Conservation (phyloP, 306 rosid genomes). For the Trichosanthes truncata region DNA sequence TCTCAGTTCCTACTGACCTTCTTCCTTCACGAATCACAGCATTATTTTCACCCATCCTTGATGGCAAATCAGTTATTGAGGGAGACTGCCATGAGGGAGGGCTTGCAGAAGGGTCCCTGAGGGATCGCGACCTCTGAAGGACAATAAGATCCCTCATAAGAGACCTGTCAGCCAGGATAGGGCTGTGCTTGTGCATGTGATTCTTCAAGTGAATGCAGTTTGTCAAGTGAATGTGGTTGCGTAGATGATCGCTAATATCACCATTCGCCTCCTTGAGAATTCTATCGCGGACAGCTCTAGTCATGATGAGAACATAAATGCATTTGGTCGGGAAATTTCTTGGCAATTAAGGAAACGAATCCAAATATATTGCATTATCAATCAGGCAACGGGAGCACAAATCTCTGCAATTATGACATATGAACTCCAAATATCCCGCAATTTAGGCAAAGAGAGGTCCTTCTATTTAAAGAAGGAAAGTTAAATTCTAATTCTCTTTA, state of each 20-base stretch:
- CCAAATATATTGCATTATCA: constrained; percentile 30
- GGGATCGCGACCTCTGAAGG: constrained; percentile 83
- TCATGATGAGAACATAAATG: constrained; percentile 68
- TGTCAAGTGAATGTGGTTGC: constrained; percentile 94
- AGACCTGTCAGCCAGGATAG: constrained; percentile 76
- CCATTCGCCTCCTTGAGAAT: constrained; percentile 97
- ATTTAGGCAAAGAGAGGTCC: constrained; percentile 24
- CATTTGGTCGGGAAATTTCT: constrained; percentile 30
- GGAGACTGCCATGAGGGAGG: constrained; percentile 94
- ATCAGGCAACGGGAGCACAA: constrained; percentile 10
- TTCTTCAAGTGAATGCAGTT: constrained; percentile 99
- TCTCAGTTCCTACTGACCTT: constrained; percentile 60
- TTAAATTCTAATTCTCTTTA: background rate
- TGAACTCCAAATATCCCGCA: constrained; percentile 24
- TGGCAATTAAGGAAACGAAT: constrained; percentile 33
- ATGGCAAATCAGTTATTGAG: constrained; percentile 61
- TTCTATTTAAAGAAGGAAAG: background rate
- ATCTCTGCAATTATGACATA: constrained; percentile 14
- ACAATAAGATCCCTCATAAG: constrained; percentile 88
- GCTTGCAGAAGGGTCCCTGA: constrained; percentile 96
- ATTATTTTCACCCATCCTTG: constrained; percentile 56
- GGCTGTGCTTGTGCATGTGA: constrained; percentile 98
- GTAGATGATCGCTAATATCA: constrained; percentile 86
- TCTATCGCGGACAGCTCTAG: constrained; percentile 82
- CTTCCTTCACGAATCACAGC: constrained; percentile 53